A percentile compares a stretch with the other conserved stretches of the same genome.
Evolutionary conservation across 202 grass and related monocot genomes (phyloP).

Genomic region (Cymbopogon flexuosus): DNA sequence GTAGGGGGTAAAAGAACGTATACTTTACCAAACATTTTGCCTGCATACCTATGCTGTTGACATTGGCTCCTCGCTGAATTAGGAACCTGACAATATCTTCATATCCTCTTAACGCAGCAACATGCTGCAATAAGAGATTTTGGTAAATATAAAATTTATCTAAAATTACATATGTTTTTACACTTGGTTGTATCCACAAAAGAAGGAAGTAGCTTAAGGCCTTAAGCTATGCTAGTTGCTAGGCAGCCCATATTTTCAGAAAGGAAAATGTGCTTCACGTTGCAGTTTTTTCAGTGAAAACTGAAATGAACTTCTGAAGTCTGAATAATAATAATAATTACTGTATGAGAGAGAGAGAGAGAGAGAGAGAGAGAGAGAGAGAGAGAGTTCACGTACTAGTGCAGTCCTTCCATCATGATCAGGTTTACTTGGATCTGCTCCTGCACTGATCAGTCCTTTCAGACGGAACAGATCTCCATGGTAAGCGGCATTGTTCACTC

Average conservation of each 20-base stretch:
- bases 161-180: background rate
- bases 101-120: slow-evolving; percentile 70
- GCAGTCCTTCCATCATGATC: slow-evolving; percentile 83
- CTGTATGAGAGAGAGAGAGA: background rate
- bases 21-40: no score
- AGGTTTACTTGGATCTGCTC: slow-evolving; percentile 79
- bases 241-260: no score
- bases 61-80: slow-evolving; percentile 52
- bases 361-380: no score
- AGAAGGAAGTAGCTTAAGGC: no score
- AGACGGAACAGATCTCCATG: slow-evolving; percentile 63
- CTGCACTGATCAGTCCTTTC: slow-evolving; percentile 66
- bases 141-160: background rate
- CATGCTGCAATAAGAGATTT: slow-evolving; percentile 46
- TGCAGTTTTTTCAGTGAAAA: background rate
- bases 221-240: no score
- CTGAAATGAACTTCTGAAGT: background rate
- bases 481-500: slow-evolving; percentile 74
- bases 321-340: background rate
- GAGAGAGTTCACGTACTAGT: slow-evolving; percentile 51
- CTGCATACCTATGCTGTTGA: slow-evolving; percentile 66
- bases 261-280: background rate
- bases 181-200: background rate
- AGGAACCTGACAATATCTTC: slow-evolving; percentile 78
- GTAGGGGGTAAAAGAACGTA: no score